phyloP scores from a whole-genome alignment of 108 stramenopile species.

The Craspedostauros australis region DNA sequence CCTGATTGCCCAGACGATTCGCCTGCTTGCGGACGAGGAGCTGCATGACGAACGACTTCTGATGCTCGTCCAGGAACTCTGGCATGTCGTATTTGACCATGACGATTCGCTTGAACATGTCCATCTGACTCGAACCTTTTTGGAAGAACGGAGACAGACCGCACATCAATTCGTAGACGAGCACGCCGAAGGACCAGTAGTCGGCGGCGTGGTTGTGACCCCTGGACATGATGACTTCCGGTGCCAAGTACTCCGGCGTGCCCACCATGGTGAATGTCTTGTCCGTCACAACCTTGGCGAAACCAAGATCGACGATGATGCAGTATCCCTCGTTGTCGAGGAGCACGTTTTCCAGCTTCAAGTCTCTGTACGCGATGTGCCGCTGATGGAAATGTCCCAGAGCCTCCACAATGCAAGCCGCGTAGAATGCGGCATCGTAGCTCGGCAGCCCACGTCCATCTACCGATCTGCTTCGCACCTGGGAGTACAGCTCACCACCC shows the following conservation, averaged over 20 bases:
- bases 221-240: constrained; percentile 27
- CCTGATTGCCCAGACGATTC: constrained; percentile 46
- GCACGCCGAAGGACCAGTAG: constrained; percentile 90
- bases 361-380: constrained; percentile 88
- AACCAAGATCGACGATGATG: constrained; percentile 70
- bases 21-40: constrained; percentile 39
- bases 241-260: constrained; percentile 25
- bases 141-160: constrained; percentile 56
- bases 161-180: constrained; percentile 83
- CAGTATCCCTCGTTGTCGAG: constrained; percentile 65
- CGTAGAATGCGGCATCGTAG: constrained; percentile 18
- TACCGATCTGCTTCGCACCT: constrained; percentile 15
- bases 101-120: constrained; percentile 59
- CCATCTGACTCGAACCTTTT: constrained; percentile 41
- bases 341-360: constrained; percentile 85
- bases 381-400: constrained; percentile 68
- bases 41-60: constrained; percentile 39
- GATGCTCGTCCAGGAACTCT: constrained; percentile 8
- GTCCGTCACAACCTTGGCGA: constrained; percentile 36
- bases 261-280: constrained; percentile 44
- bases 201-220: constrained; percentile 93
- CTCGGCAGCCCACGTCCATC: constrained; percentile 11
- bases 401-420: constrained; percentile 30
- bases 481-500: constrained; percentile 62
- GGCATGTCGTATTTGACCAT: constrained; percentile 39